Conservation (phyloP, 2,329 filamentous ascomycete genomes). For the Fusarium sp. region DNA sequence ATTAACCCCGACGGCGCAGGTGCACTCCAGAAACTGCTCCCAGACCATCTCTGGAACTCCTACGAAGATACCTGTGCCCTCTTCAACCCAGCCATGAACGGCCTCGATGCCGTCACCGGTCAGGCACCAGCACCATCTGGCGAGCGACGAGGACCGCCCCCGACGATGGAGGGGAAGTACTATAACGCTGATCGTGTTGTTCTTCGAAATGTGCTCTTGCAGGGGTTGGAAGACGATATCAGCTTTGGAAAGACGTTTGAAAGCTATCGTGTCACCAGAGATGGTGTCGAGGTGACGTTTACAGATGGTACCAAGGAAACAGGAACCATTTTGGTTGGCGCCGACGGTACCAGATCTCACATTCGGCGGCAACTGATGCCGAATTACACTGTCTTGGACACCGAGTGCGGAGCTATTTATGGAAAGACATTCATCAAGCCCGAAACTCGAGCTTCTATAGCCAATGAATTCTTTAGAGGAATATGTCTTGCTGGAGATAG, state of each 20-base stretch:
- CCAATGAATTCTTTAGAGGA: not conserved
- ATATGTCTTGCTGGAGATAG: not conserved
- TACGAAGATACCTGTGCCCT: not conserved
- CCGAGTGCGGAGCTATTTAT: not conserved
- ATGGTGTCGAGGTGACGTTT: not conserved
- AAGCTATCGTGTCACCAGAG: rapidly evolving
- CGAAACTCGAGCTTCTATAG: not conserved
- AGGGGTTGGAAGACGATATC: rapidly evolving
- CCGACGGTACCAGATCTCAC: not conserved
- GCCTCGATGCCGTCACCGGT: not conserved
- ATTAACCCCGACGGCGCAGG: not conserved
- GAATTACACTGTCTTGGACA: not conserved
- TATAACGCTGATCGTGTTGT: not conserved
- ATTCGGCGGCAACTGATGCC: not conserved
- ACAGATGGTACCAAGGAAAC: not conserved
- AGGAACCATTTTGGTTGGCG: not conserved
- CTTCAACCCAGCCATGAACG: not conserved
- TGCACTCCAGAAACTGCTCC: not conserved
- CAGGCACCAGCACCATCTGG: not conserved
- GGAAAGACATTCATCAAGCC: not conserved
- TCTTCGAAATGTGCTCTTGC: not conserved
- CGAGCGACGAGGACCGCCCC: not conserved
- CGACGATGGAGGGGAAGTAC: not conserved
- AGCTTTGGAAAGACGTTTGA: not conserved
- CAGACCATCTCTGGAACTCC: not conserved